Conservation (phyloP, 2,329 filamentous ascomycete species). For the Meredithiella fracta region DNA sequence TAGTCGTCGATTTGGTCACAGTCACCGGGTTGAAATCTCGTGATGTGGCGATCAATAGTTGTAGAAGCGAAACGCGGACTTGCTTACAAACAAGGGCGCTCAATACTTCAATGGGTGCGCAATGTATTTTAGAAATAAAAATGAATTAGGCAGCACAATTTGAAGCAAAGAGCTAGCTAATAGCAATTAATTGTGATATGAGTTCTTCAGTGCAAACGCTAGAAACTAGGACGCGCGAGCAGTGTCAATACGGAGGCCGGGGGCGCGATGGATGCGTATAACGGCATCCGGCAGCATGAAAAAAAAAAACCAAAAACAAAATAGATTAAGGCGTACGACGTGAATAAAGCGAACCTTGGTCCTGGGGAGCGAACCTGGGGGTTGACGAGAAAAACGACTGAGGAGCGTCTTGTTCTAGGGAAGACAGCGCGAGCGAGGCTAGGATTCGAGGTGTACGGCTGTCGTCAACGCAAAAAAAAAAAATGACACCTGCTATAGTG, state of each 20-base stretch:
- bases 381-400: no score
- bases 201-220: neutral
- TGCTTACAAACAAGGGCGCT: neutral
- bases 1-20: neutral
- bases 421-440: neutral
- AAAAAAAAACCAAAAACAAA: neutral
- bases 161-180: neutral
- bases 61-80: neutral
- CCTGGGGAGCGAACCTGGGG: no score
- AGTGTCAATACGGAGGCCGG: neutral
- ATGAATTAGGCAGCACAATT: neutral
- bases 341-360: no score
- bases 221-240: neutral
- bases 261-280: neutral
- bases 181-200: neutral
- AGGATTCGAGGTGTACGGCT: constrained; percentile 7
- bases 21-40: neutral
- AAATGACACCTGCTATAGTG: neutral
- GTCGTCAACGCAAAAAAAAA: constrained; percentile 5
- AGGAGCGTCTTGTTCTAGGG: neutral
- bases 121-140: neutral
- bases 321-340: no score
- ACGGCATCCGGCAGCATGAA: neutral
- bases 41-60: neutral
- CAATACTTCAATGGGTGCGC: neutral